These are phyloP conservation scores for Aspergillus floridensis DNA, from an alignment of 2,329 filamentous ascomycete genomes.

Conservation along the genomic window DNA sequence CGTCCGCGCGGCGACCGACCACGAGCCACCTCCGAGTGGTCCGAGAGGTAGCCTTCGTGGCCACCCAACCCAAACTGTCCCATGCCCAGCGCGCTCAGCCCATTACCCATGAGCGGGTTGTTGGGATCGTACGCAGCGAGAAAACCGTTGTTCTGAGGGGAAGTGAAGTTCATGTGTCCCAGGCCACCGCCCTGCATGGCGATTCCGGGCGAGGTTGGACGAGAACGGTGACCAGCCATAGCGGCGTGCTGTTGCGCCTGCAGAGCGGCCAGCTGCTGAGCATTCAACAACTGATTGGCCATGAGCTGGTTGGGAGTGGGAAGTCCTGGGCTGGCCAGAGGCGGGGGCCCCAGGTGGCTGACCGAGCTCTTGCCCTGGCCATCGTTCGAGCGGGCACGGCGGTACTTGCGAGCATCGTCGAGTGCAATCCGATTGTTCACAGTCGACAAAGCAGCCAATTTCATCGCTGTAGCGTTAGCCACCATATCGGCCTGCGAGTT, in stretches of 20 bases:
- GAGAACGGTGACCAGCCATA: slow-evolving; percentile 69
- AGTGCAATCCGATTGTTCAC: slow-evolving; percentile 97
- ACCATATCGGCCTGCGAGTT: slow-evolving; percentile 91
- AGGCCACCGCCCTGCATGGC: slow-evolving; percentile 68
- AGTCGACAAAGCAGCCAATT: slow-evolving; percentile 90
- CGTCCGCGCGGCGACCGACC: slow-evolving; percentile 90
- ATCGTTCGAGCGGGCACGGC: slow-evolving; percentile 85
- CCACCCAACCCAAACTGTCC: slow-evolving; percentile 67
- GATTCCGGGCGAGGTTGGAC: slow-evolving; percentile 84
- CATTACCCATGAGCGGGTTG: slow-evolving; percentile 68
- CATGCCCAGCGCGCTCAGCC: slow-evolving; percentile 69
- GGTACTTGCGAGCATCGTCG: slow-evolving; percentile 95
- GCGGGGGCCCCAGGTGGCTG: slow-evolving; percentile 65
- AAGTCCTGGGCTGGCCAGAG: slow-evolving; percentile 59
- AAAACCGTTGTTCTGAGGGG: slow-evolving; percentile 92
- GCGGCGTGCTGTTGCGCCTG: slow-evolving; percentile 63
- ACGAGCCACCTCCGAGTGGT: slow-evolving; percentile 86
- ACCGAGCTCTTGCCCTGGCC: slow-evolving; percentile 49
- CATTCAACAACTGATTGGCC: slow-evolving; percentile 79
- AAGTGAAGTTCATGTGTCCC: slow-evolving; percentile 69
- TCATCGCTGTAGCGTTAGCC: slow-evolving; percentile 98
- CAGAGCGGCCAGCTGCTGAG: slow-evolving; percentile 79
- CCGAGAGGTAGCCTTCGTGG: slow-evolving; percentile 85
- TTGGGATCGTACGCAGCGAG: slow-evolving; percentile 78
- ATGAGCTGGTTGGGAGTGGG: slow-evolving; percentile 76